Percentiles rank a stretch among this genome's conserved stretches.
phyloP scores from a whole-genome alignment of 2,329 filamentous ascomycete genomes.

The Pezicula neosporulosa region DNA sequence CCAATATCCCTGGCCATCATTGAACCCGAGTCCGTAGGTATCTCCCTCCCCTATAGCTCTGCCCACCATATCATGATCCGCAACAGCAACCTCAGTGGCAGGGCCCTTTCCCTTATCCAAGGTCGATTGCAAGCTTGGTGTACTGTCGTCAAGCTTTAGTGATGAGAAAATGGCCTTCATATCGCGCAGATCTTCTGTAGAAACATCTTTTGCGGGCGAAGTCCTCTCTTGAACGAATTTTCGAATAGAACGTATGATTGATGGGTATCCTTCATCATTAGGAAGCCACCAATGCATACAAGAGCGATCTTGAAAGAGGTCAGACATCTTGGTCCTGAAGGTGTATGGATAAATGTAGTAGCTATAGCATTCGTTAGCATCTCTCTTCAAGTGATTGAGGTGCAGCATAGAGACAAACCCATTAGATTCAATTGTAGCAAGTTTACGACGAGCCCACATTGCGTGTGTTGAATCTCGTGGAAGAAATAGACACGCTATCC shows the following conservation, averaged over 20 bases:
- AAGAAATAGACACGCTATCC: constrained; percentile 75
- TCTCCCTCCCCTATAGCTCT: constrained; percentile 5
- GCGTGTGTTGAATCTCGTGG: constrained; percentile 69
- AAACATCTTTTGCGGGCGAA: constrained; percentile 51
- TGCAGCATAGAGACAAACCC: constrained; percentile 56
- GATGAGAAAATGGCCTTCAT: constrained; percentile 71
- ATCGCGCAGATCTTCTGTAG: constrained; percentile 66
- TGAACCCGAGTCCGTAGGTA: constrained; percentile 12
- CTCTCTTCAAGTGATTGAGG: background rate
- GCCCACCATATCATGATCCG: constrained; percentile 1
- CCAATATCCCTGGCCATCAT: constrained; percentile 11
- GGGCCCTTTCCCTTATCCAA: constrained; percentile 5
- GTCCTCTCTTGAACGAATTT: constrained; percentile 78
- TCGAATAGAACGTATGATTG: constrained; percentile 72
- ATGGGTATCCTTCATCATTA: constrained; percentile 71
- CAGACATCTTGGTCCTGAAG: constrained; percentile 72
- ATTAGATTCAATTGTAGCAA: constrained; percentile 72
- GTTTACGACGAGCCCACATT: constrained; percentile 76
- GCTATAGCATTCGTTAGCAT: constrained; percentile 42
- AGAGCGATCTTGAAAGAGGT: constrained; percentile 68
- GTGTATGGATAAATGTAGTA: constrained; percentile 82
- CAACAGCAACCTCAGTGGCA: constrained; percentile 7
- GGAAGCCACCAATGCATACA: constrained; percentile 88
- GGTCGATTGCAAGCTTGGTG: constrained; percentile 6
- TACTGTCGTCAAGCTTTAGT: constrained; percentile 47